Evolutionary conservation across 192 early-diverging fungal genomes (phyloP).

Genomic region (Coemansia sp.): DNA sequence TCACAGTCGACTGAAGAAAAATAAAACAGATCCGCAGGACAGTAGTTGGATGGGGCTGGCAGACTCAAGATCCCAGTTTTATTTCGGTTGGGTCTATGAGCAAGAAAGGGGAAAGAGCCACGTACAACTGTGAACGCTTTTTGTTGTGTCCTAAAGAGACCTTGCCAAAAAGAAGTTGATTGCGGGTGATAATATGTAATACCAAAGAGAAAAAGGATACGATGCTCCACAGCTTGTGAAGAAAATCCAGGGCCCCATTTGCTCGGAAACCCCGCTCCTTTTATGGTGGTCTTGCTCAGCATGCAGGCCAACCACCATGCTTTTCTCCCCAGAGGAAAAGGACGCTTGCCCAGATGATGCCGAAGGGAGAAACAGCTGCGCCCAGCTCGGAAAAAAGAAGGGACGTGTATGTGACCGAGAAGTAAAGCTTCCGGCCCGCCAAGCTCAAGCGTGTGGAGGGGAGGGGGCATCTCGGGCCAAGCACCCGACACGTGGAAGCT

Average conservation of each 20-base stretch:
- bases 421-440: constrained; percentile 9
- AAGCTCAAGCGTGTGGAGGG: constrained; percentile 3
- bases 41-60: not conserved
- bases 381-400: constrained; percentile 1
- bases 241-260: not conserved
- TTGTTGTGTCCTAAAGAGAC: not conserved
- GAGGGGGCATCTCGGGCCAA: constrained; percentile 9
- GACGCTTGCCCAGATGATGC: not conserved
- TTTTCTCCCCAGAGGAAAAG: not conserved
- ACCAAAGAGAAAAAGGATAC: constrained; percentile 2
- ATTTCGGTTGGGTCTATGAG: constrained; percentile 11
- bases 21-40: constrained; percentile 7
- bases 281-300: constrained; percentile 4
- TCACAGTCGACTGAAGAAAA: not conserved
- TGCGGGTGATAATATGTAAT: constrained; percentile 5
- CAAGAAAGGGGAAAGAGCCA: not conserved
- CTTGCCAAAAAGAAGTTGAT: not conserved
- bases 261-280: not conserved
- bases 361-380: not conserved
- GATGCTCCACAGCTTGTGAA: not conserved
- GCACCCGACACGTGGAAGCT: constrained; percentile 14
- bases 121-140: constrained; percentile 1
- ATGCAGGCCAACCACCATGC: not conserved
- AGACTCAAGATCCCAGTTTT: not conserved
- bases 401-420: constrained; percentile 8